Percentiles rank a stretch among this genome's conserved stretches.
Conservation (phyloP, 2,329 filamentous ascomycete species). For the Chrysoporthe austroafricana region DNA sequence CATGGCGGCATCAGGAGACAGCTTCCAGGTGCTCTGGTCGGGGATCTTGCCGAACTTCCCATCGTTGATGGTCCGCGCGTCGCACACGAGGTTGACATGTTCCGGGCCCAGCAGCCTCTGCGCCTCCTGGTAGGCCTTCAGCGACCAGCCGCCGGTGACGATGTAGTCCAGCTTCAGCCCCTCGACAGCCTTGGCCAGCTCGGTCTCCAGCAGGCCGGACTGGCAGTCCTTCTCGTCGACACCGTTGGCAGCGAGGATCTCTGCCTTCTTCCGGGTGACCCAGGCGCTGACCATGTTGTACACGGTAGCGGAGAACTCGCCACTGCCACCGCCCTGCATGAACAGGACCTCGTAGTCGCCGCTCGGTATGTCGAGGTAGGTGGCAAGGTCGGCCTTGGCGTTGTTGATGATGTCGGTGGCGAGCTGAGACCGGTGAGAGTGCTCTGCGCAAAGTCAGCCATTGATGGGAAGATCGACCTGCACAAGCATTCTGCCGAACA, state of each 20-base stretch:
- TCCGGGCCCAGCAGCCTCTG: constrained; percentile 75
- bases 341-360: constrained; percentile 87
- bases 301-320: constrained; percentile 80
- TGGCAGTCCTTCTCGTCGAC: constrained; percentile 54
- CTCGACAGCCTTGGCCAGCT: constrained; percentile 66
- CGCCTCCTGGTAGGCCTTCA: constrained; percentile 87
- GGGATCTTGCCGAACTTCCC: constrained; percentile 90
- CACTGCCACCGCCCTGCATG: constrained; percentile 84
- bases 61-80: constrained; percentile 66
- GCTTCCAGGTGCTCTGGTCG: constrained; percentile 73
- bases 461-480: too few relatives aligned
- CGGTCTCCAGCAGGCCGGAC: constrained; percentile 59
- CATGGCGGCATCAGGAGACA: constrained; percentile 70
- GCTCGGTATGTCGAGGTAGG: constrained; percentile 75
- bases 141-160: constrained; percentile 87
- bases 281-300: constrained; percentile 86
- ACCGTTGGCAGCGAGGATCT: constrained; percentile 60
- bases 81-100: constrained; percentile 78
- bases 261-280: constrained; percentile 70
- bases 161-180: constrained; percentile 87
- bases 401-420: constrained; percentile 80
- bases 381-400: constrained; percentile 73
- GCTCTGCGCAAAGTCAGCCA: constrained; percentile 61
- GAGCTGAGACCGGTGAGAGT: constrained; percentile 82
- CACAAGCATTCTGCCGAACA: too few relatives aligned